Evolutionary conservation across 1,284 basidiomycete genomes (phyloP), one percentile per base, ranked within the genome.

Genomic region (Entoloma clypeatum): DNA sequence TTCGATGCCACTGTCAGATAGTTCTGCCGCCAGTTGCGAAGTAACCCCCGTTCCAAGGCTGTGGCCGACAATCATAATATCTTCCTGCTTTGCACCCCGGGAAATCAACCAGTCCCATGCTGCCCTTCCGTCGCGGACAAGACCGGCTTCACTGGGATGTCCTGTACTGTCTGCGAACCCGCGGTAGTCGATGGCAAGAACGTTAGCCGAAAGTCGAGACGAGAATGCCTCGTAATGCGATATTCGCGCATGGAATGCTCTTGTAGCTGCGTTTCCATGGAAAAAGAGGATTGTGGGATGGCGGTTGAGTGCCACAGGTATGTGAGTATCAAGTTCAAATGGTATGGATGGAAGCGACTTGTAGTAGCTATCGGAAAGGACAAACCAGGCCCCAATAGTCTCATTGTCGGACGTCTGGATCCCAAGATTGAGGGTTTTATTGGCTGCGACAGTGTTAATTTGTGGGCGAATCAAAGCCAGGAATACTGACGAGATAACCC

Each of bases 151-250:
- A 7, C 75, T 79, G 0, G 93, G 93, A 1, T 59, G 61, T 1
- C 92, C 91, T 1, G 77, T 74, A 41, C 90, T 93, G 58, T 98
- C 92, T 0, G 72, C 94, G 54, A 88, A 98, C 0, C 94, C 94
- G n/a, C 92, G 79, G 58, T 95, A 95, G 62, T 96, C 93, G 31
- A 91, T 79, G 0, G 81, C 82, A 14, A 96, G 63, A 2, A 96
- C 82, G 57, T 95, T 96, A 11, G 74, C 76, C 14, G 71, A 67
- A 1, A 91, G 65, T 1, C 82, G 72, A 1, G 77, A 70, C 0
- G 84, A 72, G 49, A 85, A 79, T 0, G 71, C 64, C 7, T 71
- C 61, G 58, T 88, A 87, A 29, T 80, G 72, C 3, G 69, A 71
- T 7, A 89, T 65, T 7, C 91, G 83, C 37, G 72, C 74, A 0